A percentile compares a stretch with the other conserved stretches of the same genome.
Evolutionary conservation across 2,329 filamentous ascomycete species (phyloP).

Genomic region (Chrysoporthe austroafricana): DNA sequence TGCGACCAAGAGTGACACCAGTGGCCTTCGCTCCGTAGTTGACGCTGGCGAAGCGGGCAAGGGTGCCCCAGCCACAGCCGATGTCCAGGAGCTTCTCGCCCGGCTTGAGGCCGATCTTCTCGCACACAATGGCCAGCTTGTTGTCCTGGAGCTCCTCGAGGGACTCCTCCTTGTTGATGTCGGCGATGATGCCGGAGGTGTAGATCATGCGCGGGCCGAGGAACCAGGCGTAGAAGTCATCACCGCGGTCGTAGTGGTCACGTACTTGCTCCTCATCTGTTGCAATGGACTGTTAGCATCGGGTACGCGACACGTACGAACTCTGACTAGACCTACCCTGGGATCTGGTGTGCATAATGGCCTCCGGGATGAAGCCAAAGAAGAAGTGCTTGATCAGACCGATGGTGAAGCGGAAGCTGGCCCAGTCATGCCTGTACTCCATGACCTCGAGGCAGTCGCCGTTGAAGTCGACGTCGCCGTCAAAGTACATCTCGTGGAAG

Average conservation of each 20-base stretch:
- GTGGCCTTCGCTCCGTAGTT: constrained; percentile 85
- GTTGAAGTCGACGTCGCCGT: constrained; percentile 93
- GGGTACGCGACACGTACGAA: background rate
- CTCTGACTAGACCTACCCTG: constrained; percentile 62
- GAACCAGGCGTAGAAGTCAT: constrained; percentile 99
- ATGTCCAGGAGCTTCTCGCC: constrained; percentile 90
- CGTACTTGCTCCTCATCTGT: constrained; percentile 95
- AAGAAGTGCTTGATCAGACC: constrained; percentile 87
- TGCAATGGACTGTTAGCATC: background rate
- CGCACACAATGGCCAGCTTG: constrained; percentile 92
- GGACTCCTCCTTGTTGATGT: constrained; percentile 83
- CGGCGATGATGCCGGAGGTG: constrained; percentile 91
- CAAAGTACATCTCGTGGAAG: constrained; percentile 98
- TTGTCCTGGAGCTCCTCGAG: constrained; percentile 98
- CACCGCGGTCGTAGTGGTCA: constrained; percentile 95
- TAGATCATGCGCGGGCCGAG: constrained; percentile 98
- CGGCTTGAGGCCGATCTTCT: constrained; percentile 85
- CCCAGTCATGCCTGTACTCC: constrained; percentile 97
- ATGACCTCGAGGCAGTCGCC: constrained; percentile 86
- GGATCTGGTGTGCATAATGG: constrained; percentile 89
- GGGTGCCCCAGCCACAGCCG: constrained; percentile 96
- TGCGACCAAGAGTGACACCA: constrained; percentile 91
- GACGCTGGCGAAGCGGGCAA: constrained; percentile 88
- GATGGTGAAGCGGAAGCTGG: constrained; percentile 88
- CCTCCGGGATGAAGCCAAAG: constrained; percentile 83